Evolutionary conservation across 192 early-diverging fungal species (phyloP).

Genomic region (Chytriomyces sp.): DNA sequence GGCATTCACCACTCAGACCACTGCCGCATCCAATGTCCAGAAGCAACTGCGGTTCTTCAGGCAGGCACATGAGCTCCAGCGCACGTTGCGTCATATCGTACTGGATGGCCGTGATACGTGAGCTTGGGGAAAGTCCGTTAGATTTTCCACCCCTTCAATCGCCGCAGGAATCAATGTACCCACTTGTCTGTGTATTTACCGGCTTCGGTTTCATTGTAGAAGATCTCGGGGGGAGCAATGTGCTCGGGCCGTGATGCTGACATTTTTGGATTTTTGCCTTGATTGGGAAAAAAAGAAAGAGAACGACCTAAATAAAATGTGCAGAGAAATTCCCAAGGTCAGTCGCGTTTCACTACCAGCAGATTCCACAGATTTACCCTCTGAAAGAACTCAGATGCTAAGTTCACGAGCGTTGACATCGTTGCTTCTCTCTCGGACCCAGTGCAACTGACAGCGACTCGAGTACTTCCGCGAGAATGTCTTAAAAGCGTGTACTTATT

Average conservation of each 20-base stretch:
- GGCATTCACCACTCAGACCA: slow-evolving; percentile 90
- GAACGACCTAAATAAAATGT: not conserved
- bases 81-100: slow-evolving; percentile 92
- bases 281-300: slow-evolving; percentile 2
- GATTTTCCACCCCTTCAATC: not conserved
- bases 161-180: slow-evolving; percentile 12
- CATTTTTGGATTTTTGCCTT: not conserved
- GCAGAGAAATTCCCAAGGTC: not conserved
- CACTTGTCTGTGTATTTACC: slow-evolving; percentile 93
- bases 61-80: slow-evolving; percentile 86
- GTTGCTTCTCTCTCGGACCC: too few species aligned
- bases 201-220: slow-evolving; percentile 93
- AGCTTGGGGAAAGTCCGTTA: slow-evolving; percentile 60
- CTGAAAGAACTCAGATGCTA: too few species aligned
- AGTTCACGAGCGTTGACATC: too few species aligned
- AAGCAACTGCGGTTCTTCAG: slow-evolving; percentile 74
- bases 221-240: slow-evolving; percentile 94
- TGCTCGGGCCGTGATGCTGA: slow-evolving; percentile 82
- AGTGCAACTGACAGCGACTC: too few species aligned
- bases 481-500: too few species aligned
- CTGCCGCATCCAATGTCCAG: slow-evolving; percentile 98
- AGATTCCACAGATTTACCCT: too few species aligned
- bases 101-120: slow-evolving; percentile 94
- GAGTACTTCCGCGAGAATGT: too few species aligned
- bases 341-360: too few species aligned